Evolutionary conservation across 257 asterid species (phyloP).

Genomic region (Solanum pinnatisectum): DNA sequence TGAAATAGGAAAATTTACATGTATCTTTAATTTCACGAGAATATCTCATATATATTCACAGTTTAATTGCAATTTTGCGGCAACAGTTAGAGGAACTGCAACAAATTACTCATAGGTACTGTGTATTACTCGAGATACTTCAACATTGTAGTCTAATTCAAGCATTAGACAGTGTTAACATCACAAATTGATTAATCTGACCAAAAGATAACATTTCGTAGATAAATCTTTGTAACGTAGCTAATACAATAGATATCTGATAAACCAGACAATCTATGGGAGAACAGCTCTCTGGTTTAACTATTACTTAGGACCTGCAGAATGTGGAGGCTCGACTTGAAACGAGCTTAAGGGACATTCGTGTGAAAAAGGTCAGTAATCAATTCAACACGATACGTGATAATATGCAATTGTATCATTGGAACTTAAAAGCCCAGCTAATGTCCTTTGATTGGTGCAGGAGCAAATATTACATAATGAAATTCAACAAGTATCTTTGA

Average conservation of each 20-base stretch:
- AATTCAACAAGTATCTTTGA: background rate
- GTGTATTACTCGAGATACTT: background rate
- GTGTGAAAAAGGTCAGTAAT: background rate
- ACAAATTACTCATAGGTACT: background rate
- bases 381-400: background rate
- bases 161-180: background rate
- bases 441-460: background rate
- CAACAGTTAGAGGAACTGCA: background rate
- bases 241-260: background rate
- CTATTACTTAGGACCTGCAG: background rate
- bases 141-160: background rate
- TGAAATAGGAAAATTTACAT: too few relatives aligned
- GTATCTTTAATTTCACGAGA: too few relatives aligned
- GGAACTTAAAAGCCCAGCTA: background rate
- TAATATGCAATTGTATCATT: background rate
- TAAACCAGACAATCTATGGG: constrained; percentile 1
- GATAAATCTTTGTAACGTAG: background rate
- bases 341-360: background rate
- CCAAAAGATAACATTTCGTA: background rate
- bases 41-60: background rate
- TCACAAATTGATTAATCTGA: background rate
- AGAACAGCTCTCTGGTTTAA: background rate
- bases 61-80: background rate
- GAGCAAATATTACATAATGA: background rate
- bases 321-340: background rate